Percentiles rank a stretch among this genome's conserved stretches.
phyloP scores from a whole-genome alignment of 768 basidiomycete species.

The Stropharia rugosoannulata region DNA sequence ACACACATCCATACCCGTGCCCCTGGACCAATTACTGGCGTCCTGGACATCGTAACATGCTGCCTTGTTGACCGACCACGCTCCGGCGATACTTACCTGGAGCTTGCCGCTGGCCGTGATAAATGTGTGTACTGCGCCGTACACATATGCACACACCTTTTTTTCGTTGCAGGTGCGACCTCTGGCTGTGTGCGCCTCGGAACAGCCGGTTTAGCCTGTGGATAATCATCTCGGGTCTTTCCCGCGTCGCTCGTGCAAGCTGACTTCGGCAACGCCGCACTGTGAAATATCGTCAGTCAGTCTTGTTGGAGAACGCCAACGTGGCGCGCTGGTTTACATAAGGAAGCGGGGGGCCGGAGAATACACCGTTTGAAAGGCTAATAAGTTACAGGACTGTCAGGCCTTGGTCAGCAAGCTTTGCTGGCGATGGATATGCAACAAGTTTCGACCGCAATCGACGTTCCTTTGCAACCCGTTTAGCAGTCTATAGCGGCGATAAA shows the following conservation, averaged over 20 bases:
- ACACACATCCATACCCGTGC: not conserved
- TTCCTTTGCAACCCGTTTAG: too few species aligned
- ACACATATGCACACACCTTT: too few species aligned
- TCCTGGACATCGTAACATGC: not conserved
- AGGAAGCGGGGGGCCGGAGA: not conserved
- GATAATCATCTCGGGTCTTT: not conserved
- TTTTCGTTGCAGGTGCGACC: too few species aligned
- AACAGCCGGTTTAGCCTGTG: not conserved
- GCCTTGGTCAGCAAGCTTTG: too few species aligned
- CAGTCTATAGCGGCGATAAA: too few species aligned
- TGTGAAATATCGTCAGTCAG: not conserved
- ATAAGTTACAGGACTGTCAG: too few species aligned
- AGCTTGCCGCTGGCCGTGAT: not conserved
- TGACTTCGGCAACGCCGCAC: conserved; percentile 3
- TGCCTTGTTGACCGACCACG: not conserved
- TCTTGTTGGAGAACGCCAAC: not conserved
- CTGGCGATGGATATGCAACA: too few species aligned
- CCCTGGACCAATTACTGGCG: too few species aligned
- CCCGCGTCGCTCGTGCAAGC: conserved; percentile 3
- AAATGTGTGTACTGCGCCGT: not conserved
- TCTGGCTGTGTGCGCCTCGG: not conserved
- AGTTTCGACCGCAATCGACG: too few species aligned
- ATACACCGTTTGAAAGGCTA: not conserved
- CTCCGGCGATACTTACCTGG: not conserved
- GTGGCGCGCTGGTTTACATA: conserved; percentile 5